Evolutionary conservation across 2,329 filamentous ascomycete species (phyloP), one percentile per base, ranked within the genome.

Genomic region (Neonectria magnoliae): DNA sequence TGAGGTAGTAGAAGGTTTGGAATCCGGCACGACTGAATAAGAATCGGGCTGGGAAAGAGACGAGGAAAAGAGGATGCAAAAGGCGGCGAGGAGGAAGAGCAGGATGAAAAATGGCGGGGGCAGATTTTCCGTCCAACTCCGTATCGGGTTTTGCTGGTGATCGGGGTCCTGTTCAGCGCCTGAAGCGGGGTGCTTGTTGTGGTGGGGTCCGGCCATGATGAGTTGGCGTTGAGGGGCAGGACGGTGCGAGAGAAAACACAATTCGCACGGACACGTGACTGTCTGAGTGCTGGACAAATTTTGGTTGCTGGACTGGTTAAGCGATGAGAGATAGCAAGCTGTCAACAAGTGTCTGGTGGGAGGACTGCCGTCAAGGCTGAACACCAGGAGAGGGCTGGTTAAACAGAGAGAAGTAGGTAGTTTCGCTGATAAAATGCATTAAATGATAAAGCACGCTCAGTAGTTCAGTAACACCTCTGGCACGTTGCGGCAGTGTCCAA

Each of bases 91-190:
- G 70, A 76, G 71, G 67, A 81, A 73, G 71, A 80, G 74, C 71
- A 79, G 72, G 73, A 78, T 74, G 72, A 82, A 80, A 78, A 81
- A 71, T 76, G 76, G 81, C 76, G 81, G 81, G 81, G 79, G 77
- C 67, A 81, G 77, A 77, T 80, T 80, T 79, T 77, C 76, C 69
- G 75, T 66, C 60, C 74, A 74, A 62, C 70, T 74, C 71, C 76
- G 71, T 72, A 68, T 60, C 67, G 71, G 68, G 64, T 66, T 68
- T 60, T 60, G 70, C 64, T 68, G 63, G 54, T 64, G 68, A 66
- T 71, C 60, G 60, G 69, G 63, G 55, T 71, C 58, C 55, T 67
- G 60, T 68, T 75, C 67, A 68, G 64, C 64, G 68, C 65, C 63
- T 66, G 71, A 71, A 75, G 78, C 77, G 77, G 77, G 77, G 77